Base-by-base conservation (phyloP, 371 early-diverging fungal species). In the Apophysomyces variabilis region DNA sequence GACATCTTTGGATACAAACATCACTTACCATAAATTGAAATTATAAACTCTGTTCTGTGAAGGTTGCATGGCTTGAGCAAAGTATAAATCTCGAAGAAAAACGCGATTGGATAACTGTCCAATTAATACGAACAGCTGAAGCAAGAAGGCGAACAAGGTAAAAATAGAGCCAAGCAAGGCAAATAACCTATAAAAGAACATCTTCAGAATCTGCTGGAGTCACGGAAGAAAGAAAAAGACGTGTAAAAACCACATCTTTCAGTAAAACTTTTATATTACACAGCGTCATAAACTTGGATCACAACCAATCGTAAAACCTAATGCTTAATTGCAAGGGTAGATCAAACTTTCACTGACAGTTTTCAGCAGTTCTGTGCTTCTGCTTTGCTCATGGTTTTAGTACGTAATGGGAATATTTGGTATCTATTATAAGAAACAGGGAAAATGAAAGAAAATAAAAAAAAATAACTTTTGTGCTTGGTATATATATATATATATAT, bases 61-160 rank as follows among this genome's bases (percentile, higher is more conserved):
- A n/a, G 18, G 60, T 56, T 75, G 71, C 57, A 60, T 59, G 61
- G 60, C 67, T 57, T 70, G 62, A 11, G 37, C 70, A 62, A 76
- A 75, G 41, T 70, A 70, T 38, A 81, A 44, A 46, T 35, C 16
- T 9, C 63, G 67, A 8, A 81, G 47, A 38, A 81, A 73, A 12
- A 21, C 39, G 36, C 64, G 63, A 59, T 74, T 76, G 26, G 73
- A 71, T n/a, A 75, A 35, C 18, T 74, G 71, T 13, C 78, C 82
- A 39, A 81, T 81, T 57, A 81, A 45, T 8, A 72, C 62, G 66
- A 81, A 81, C 44, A 81, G 46, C 41, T 78, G 66, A 13, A 78
- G 61, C 14, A 81, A 47, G 54, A 81, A 76, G 26, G 77, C 73
- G 47, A 70, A 68, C 32, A 78, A 62, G 32, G 72, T 35, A 44